Evolutionary conservation across 441 rosid species (phyloP).

Genomic region (Pelargonium cotyledonis): DNA sequence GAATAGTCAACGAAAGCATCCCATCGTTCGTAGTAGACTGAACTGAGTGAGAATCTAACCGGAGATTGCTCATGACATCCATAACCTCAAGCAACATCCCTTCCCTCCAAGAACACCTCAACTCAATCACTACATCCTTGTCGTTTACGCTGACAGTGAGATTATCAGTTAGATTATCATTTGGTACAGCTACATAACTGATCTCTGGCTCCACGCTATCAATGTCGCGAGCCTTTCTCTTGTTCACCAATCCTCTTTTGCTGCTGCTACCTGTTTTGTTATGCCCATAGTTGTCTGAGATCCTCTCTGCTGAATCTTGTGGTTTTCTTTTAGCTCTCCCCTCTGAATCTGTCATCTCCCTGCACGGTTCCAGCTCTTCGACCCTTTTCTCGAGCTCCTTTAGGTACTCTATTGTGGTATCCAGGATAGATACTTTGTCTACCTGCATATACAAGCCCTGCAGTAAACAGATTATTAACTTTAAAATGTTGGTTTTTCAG

Average conservation of each 20-base stretch:
- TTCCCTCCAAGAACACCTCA: conserved; percentile 74
- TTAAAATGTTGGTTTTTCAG: not conserved
- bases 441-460: conserved; percentile 38
- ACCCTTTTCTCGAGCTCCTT: conserved; percentile 59
- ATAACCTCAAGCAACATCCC: conserved; percentile 74
- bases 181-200: conserved; percentile 24
- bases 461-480: not conserved
- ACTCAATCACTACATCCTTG: conserved; percentile 52
- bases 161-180: conserved; percentile 36
- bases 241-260: conserved; percentile 30
- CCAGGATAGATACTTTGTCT: conserved; percentile 71
- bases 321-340: conserved; percentile 38
- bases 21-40: conserved; percentile 64
- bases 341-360: conserved; percentile 33
- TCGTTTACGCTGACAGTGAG: conserved; percentile 41
- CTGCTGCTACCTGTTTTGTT: conserved; percentile 16
- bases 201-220: conserved; percentile 34
- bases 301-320: conserved; percentile 48
- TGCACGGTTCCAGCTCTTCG: conserved; percentile 50
- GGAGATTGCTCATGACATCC: conserved; percentile 51
- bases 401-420: conserved; percentile 64
- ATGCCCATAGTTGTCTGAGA: conserved; percentile 49
- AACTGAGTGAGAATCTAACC: conserved; percentile 69
- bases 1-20: conserved; percentile 53
- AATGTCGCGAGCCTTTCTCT: conserved; percentile 54